Base-by-base conservation (phyloP, 139 green algal genomes). In the Klebsormidium nitens region DNA sequence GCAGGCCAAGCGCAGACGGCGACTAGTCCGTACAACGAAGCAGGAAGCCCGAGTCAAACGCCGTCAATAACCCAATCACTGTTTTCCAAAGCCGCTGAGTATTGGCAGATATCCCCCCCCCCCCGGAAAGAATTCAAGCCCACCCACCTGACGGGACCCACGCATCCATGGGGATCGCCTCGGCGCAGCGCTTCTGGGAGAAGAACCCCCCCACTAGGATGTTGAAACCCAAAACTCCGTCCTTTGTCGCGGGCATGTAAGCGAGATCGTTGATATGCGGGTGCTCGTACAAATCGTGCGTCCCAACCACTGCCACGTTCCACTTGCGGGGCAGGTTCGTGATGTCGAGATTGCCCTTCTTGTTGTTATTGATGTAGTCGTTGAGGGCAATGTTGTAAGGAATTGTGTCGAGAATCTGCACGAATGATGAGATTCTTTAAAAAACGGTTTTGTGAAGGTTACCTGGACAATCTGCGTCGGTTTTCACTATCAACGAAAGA, bases 191-290 rank as follows among this genome's bases (percentile, higher is more conserved):
- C 80, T 93, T 93, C 64, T 89, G 84, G 62, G 78, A 91, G 82
- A 99, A 96, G 84, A 95, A 96, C 42, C 94, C 94, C 34, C 93
- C 93, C 26, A 98, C 84, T 59, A 91, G 75, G 6, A 95, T 72
- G 76, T 95, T 93, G 76, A 91, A 95, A 2, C 82, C 82, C 4
- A 84, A 70, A 72, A 89, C 64, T 5, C 88, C 89, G 36, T 71
- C 87, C 1, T 82, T 80, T 0, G 88, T 85, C n/a, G 91, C 87
- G 0, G 93, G 91, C 64, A 94, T 85, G 63, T 94, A 91, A 4
- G 87, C 94, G 5, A 99, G 82, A 71, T 99, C 94, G 74, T 98
- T 99, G 85, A 99, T 98, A 80, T 98, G 90, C 35, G 91, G 91
- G 84, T 99, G 94, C 36, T 90, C 90, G 79, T 95, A 99, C 66